Evolutionary conservation across 1,139 yeast species (phyloP), one percentile per base, ranked within the genome.

Genomic region (Magnusiomyces tetraspermus): DNA sequence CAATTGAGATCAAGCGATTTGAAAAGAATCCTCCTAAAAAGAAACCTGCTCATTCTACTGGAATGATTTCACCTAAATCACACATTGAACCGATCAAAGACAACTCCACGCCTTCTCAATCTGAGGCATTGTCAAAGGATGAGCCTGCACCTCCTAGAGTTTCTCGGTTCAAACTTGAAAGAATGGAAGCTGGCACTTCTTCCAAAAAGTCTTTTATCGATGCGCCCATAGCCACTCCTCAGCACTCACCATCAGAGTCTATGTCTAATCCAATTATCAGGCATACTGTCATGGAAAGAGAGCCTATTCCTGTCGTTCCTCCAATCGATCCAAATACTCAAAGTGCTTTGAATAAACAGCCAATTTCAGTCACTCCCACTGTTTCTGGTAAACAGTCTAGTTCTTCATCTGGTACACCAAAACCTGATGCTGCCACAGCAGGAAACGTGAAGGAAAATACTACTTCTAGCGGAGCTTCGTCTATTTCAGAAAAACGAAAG

Each of bases 1-100:
- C 63, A 46, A 60, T 70, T 8, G 66, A 67, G n/a, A 66, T 71
- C 26, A 63, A 67, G 44, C 64, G 64, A 36, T 70, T 69, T 53
- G 60, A 61, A 24, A 61, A 60, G 43, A 52, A 51, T 37, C 53
- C 54, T 4, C 53, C 46, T 15, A 38, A 45, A 23, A 45, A 45
- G 31, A 46, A 30, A 23, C 45, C 53, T 13, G 43, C 44, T 21
- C 19, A 49, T 23, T 24, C 51, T 1, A 33, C 53, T 38, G 49
- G 45, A 30, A 36, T 46, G 46, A 38, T 46, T 15, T 28, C 55
- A n/a, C 31, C 46, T 4, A 6, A 43, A 8, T 26, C 46, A 4
- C 22, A 22, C n/a, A 26, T 22, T 43, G 46, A 43, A 22, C 46
- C 46, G 3, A 26, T 43, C 22, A 43, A 43, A 17, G 46, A 43